Base-by-base conservation (phyloP, 2,329 filamentous ascomycete genomes). In the Neurospora sp. region DNA sequence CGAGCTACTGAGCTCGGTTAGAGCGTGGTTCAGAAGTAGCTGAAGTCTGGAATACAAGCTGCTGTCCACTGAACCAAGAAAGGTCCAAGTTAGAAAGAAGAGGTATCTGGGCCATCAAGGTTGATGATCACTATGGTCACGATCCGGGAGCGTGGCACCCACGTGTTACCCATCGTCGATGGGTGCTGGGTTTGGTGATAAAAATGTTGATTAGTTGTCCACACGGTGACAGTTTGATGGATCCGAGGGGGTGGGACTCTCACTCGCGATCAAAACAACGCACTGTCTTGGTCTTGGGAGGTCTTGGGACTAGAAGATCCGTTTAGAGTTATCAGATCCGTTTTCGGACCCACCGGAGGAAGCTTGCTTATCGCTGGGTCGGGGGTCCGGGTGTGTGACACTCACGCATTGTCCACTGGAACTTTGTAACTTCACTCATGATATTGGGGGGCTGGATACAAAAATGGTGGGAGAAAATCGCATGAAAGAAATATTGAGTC, bases 271-370 rank as follows among this genome's bases (percentile, higher is more conserved):
- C 19, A 62, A 58, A 28, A 33, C 1, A 15, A 15, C 46, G 46
- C 23, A 33, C 13, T 58, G 52, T 58, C 23, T 58, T 58, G 23
- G 40, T 33, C 15, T 67, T 43, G 33, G 36, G 15, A 38, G 28
- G 15, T 15, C 23, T 62, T 62, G 52, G 11, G 13, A 62, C 52
- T 28, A 33, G 13, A 8, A 17, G 23, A 9, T 13, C 66, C 38
- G 42, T 68, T 70, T 68, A 70, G 52, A 46, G 67, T 70, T 70
- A 68, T 68, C 69, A 70, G 69, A 70, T 70, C 66, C 69, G 52
- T 36, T 62, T 28, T 62, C 8, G 23, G 7, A 62, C 23, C 52
- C 52, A 62, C 52, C 23, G 3, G 52, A 13, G 23, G 8, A 33
- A 62, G 46, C 46, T 62, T 23, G 52, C 46, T 58, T 58, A 33